Percentiles rank a stretch among this genome's conserved stretches.
phyloP scores from a whole-genome alignment of 1,139 yeast genomes.

The Blastobotrys illinoisensis region DNA sequence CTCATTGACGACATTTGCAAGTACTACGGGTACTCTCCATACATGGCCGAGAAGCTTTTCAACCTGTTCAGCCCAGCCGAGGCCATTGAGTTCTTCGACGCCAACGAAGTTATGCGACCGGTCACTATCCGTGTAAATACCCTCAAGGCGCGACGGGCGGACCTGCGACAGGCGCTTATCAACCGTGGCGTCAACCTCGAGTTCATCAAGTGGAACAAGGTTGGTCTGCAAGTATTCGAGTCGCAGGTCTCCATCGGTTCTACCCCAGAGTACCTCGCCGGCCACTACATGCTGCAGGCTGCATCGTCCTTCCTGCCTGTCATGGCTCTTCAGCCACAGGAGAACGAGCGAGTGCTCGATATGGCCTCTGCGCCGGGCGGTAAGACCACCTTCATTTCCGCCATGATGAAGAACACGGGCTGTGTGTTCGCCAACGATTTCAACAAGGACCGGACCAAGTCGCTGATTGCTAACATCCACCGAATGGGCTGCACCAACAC shows the following conservation, averaged over 20 bases:
- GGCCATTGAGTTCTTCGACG: conserved; percentile 97
- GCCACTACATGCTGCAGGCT: conserved; percentile 96
- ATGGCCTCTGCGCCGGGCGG: conserved; percentile 99
- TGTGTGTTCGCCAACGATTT: conserved; percentile 96
- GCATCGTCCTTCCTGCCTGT: conserved; percentile 98
- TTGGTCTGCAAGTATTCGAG: conserved; percentile 93
- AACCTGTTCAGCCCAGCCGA: conserved; percentile 89
- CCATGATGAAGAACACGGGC: conserved; percentile 97
- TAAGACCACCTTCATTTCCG: conserved; percentile 92
- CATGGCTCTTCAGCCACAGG: conserved; percentile 95
- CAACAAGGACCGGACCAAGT: conserved; percentile 91
- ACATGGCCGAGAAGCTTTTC: conserved; percentile 88
- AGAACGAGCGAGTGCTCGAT: conserved; percentile 88
- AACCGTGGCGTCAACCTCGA: conserved; percentile 96
- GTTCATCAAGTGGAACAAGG: conserved; percentile 97
- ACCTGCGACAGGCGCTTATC: conserved; percentile 88
- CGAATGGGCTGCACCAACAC: conserved; percentile 96
- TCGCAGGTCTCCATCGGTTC: conserved; percentile 99
- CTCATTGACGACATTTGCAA: conserved; percentile 79
- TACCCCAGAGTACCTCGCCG: conserved; percentile 97
- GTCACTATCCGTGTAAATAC: conserved; percentile 96
- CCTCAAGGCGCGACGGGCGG: conserved; percentile 88
- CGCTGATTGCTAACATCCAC: conserved; percentile 94
- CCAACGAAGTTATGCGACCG: conserved; percentile 95
- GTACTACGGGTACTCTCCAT: conserved; percentile 95